Percentiles rank a stretch among this genome's conserved stretches.
Evolutionary conservation across 228 moss, liverwort and hornwort species (phyloP).

Genomic region (Sphagnum magellanicum): DNA sequence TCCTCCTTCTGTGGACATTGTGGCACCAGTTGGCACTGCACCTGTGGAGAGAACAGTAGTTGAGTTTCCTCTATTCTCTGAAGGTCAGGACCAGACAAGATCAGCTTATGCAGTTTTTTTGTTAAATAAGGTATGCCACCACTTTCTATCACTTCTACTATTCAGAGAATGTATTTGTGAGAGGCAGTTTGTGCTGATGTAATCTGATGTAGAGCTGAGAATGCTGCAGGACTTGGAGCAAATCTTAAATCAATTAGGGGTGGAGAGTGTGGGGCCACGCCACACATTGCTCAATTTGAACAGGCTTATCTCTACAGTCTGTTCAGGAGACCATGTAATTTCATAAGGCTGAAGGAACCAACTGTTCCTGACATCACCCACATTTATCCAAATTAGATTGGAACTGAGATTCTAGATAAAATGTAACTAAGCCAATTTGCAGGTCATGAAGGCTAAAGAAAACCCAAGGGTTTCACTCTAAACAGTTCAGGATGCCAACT

Average conservation of each 20-base stretch:
- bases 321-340: slow-evolving; percentile 28
- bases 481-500: too few relatives aligned
- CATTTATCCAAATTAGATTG: too few relatives aligned
- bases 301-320: slow-evolving; percentile 66
- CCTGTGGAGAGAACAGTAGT: slow-evolving; percentile 42
- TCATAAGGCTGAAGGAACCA: too few relatives aligned
- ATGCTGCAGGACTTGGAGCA: slow-evolving; percentile 89
- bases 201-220: background rate
- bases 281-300: slow-evolving; percentile 91
- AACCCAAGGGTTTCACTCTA: too few relatives aligned
- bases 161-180: background rate
- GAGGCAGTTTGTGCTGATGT: background rate
- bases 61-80: slow-evolving; percentile 96
- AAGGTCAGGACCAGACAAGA: slow-evolving; percentile 88
- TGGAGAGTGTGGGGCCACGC: slow-evolving; percentile 91
- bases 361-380: too few relatives aligned
- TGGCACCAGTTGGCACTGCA: slow-evolving; percentile 38
- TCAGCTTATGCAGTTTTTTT: slow-evolving; percentile 99
- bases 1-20: slow-evolving; percentile 36
- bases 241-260: slow-evolving; percentile 76
- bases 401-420: too few relatives aligned
- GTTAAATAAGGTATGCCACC: slow-evolving; percentile 70
- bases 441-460: too few relatives aligned
- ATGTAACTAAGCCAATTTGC: too few relatives aligned
- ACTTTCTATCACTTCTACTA: background rate